Percentiles rank a stretch among this genome's conserved stretches.
phyloP scores from a whole-genome alignment of 306 rosid species.

The Corylus americana region DNA sequence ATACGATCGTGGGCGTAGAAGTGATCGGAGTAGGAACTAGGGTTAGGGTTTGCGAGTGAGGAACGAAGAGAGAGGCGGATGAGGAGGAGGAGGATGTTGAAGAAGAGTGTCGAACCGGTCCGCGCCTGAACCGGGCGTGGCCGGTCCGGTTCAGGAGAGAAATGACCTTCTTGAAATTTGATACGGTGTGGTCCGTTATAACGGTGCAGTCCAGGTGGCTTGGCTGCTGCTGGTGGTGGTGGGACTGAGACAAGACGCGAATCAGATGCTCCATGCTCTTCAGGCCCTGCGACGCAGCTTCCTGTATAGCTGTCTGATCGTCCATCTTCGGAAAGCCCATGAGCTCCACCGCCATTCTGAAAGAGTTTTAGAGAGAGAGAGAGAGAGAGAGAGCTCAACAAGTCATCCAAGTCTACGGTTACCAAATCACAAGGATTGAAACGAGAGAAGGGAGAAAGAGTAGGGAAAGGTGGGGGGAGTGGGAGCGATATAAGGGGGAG shows the following conservation, averaged over 20 bases:
- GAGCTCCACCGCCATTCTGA: slow-evolving; percentile 65
- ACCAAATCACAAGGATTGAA: no score
- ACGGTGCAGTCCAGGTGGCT: slow-evolving; percentile 53
- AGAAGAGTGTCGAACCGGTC: slow-evolving; percentile 41
- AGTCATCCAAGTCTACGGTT: slow-evolving; percentile 11
- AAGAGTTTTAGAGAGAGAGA: no score
- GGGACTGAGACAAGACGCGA: slow-evolving; percentile 49
- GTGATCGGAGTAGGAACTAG: slow-evolving; percentile 33
- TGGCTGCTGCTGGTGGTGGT: slow-evolving; percentile 18
- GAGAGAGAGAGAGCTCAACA: slow-evolving; percentile 17
- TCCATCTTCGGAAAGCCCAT: slow-evolving; percentile 65
- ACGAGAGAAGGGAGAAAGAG: neutral
- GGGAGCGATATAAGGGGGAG: slow-evolving; percentile 38
- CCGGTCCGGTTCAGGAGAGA: slow-evolving; percentile 77
- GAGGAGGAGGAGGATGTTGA: slow-evolving; percentile 25
- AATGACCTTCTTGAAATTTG: slow-evolving; percentile 66
- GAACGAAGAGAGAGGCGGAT: slow-evolving; percentile 22
- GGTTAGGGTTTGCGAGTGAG: slow-evolving; percentile 22
- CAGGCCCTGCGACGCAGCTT: slow-evolving; percentile 76
- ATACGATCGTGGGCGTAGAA: slow-evolving; percentile 16
- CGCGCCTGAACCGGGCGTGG: slow-evolving; percentile 93
- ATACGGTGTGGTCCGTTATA: slow-evolving; percentile 64
- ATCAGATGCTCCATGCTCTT: slow-evolving; percentile 75
- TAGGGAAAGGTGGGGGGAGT: neutral
- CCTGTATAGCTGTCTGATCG: slow-evolving; percentile 72